Conservation (phyloP, 108 stramenopile species). For the Stephanodiscus minutulus region DNA sequence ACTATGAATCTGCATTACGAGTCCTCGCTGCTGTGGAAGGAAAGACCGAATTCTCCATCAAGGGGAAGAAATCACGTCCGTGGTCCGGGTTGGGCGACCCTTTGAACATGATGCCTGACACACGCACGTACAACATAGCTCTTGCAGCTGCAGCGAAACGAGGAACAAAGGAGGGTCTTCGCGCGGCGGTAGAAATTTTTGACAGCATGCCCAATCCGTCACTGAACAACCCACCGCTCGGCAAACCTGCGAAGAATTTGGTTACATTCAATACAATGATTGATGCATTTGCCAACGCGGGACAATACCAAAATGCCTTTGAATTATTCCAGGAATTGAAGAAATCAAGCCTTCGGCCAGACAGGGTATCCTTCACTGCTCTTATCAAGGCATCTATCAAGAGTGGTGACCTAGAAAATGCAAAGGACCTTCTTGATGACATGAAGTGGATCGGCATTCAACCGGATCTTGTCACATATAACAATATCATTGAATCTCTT, state of each 20-base stretch:
- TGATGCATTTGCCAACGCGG: conserved; percentile 57
- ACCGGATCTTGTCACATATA: conserved; percentile 73
- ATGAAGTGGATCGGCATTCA: conserved; percentile 76
- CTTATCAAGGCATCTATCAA: conserved; percentile 75
- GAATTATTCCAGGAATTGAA: conserved; percentile 63
- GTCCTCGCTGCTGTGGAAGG: conserved; percentile 81
- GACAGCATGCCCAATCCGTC: conserved; percentile 58
- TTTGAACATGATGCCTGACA: conserved; percentile 69
- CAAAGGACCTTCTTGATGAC: conserved; percentile 72
- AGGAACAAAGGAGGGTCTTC: conserved; percentile 54
- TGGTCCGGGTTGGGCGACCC: conserved; percentile 76
- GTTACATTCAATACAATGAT: conserved; percentile 86
- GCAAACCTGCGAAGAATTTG: conserved; percentile 56
- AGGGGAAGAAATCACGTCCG: conserved; percentile 45
- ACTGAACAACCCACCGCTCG: conserved; percentile 37
- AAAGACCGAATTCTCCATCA: conserved; percentile 46
- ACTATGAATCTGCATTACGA: conserved; percentile 58
- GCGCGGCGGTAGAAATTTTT: conserved; percentile 63
- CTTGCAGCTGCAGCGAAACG: conserved; percentile 72
- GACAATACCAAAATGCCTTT: conserved; percentile 63
- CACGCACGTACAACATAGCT: conserved; percentile 75
- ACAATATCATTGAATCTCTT: conserved; percentile 69
- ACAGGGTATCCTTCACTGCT: conserved; percentile 75
- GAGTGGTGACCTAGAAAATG: conserved; percentile 53
- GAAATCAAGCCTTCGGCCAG: conserved; percentile 59